Base-by-base conservation (phyloP, 169 alveolate species). In the Cryptosporidium sp. region DNA sequence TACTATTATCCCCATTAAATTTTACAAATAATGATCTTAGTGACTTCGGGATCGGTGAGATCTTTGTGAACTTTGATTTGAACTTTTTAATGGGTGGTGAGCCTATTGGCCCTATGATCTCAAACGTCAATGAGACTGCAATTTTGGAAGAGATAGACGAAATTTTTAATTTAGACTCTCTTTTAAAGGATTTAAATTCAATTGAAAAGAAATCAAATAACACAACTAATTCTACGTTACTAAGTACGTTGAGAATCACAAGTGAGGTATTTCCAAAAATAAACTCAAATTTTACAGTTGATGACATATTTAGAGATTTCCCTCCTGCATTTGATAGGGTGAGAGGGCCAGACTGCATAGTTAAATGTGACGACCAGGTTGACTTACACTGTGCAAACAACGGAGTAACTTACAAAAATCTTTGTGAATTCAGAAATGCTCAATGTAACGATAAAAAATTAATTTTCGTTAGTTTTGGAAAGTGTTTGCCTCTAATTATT, bases 381-480 rank as follows among this genome's bases (percentile, higher is more conserved):
- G 74, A 61, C 35, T 31, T 31, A 7, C 74, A 80, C 26, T 80
- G 89, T 41, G 89, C 58, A 48, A 80, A 43, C 14, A 45, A 80
- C 41, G 89, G 89, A 18, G 45, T 62, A 7, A 39, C 73, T 8
- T 80, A 80, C 70, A 61, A n/a, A 43, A 80, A 59, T 48, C 62
- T 80, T 9, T 80, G 89, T 65, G 89, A 80, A 23, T 80, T 80
- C 75, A 80, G 89, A 65, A 80, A 80, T 80, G 89, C 89, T 65
- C 89, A 80, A 50, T 80, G 89, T 21, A 21, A 31, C 8, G 14
- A 80, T 29, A n/a, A 21, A 35, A 39, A 26, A 7, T 29, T 80
- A 35, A 65, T 80, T n/a, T 80, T 80, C 33, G 65, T 80, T 31
- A 43, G 51, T n/a, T 80, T 26, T 62, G 89, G 89, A 5, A 41